Evolutionary conservation across 1,284 basidiomycete species (phyloP), one percentile per base, ranked within the genome.

Genomic region (Leccinum brunneo-olivaceum): DNA sequence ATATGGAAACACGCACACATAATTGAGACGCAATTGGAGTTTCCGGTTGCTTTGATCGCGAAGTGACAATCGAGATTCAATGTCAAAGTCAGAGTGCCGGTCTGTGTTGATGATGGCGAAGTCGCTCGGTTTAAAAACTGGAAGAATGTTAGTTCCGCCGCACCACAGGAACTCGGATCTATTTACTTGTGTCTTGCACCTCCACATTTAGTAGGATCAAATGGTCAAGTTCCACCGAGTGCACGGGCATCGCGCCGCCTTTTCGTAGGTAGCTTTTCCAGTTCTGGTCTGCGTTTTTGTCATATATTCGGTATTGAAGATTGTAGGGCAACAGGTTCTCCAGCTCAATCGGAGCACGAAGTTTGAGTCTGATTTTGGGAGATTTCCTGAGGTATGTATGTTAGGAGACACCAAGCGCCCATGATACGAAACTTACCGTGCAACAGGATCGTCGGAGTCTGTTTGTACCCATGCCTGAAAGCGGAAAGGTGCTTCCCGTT

Each of bases 71-170:
- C 71, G 72, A 40, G 76, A 77, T 58, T 97, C 93, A 25, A 84
- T 73, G 39, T 90, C 86, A 52, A 95, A 90, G 63, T 96, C 93
- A 16, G 94, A 90, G 45, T 88, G 82, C 34, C 84, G 86, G 60
- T 97, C 92, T 5, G 90, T 92, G 53, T 94, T 96, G 67, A 98
- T 95, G 63, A 98, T 98, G 2, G 92, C 86, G 56, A 98, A 98
- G 52, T 98, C 95, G 63, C 92, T 95, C n/a, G 92, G 87, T 55
- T 89, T 89, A 73, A 91, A 94, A n/a, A 81, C 90, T 86, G 5
- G 19, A 36, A 40, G 23, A 18, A 27, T 5, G 20, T 55, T 29
- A 53, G 44, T 39, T 25, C 14, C 12, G n/a, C n/a, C n/a, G 25
- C 30, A 21, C n/a, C 20, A 7, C 8, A 27, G 6, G 14, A 28